Percentiles rank a stretch among this genome's conserved stretches.
These are phyloP conservation scores for Withania somnifera DNA, from an alignment of 305 asterid species.

Conservation along the genomic window DNA sequence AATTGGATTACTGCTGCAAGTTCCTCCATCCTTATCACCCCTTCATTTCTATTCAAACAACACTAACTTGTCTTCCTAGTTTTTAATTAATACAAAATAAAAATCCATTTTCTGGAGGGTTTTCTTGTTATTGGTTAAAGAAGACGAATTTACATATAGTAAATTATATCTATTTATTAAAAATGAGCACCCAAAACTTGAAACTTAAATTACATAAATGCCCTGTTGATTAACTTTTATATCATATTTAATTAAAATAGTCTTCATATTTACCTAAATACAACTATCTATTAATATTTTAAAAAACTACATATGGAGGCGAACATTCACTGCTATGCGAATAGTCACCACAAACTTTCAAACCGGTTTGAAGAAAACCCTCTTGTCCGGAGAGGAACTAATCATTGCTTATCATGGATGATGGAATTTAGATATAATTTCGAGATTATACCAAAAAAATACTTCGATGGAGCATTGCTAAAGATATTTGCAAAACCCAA, in stretches of 20 bases:
- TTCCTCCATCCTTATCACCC: slow-evolving; percentile 51
- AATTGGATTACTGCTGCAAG: slow-evolving; percentile 45
- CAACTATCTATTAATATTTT: not conserved
- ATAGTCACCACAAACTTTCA: not conserved
- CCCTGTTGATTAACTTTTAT: not conserved
- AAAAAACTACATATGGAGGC: not conserved
- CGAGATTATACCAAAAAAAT: not conserved
- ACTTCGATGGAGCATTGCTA: not conserved
- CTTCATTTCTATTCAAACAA: slow-evolving; percentile 11
- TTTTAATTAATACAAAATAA: not conserved
- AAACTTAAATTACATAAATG: not conserved
- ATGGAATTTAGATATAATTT: not conserved
- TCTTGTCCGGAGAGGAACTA: not conserved
- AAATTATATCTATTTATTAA: not conserved
- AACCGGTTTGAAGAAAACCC: not conserved
- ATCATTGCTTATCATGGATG: not conserved
- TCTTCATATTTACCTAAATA: not conserved
- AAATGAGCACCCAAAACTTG: not conserved
- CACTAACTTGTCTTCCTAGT: not conserved
- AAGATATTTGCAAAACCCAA: not conserved
- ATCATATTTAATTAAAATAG: too few species aligned
- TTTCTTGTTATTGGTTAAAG: not conserved
- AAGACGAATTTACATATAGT: not conserved
- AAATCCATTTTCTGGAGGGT: not conserved
- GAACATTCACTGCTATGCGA: not conserved